These are phyloP conservation scores for Amanita fuliginea DNA, from an alignment of 768 basidiomycete genomes.

Conservation along the genomic window DNA sequence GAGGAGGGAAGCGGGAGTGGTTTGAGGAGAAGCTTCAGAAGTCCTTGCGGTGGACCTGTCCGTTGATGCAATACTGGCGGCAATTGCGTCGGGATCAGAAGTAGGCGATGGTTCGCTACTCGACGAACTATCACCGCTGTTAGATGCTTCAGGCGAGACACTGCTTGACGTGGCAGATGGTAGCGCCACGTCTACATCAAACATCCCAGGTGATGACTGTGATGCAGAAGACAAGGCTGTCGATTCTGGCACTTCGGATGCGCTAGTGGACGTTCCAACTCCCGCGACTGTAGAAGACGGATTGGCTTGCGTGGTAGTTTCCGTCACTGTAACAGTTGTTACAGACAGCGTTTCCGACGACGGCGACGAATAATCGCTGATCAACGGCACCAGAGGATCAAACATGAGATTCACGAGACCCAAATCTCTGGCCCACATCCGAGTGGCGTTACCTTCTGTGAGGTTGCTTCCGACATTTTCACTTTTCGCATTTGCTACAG, in stretches of 20 bases:
- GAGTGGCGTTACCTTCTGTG: not conserved
- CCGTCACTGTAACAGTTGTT: slow-evolving; percentile 4
- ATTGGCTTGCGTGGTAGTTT: not conserved
- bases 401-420: not conserved
- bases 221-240: not conserved
- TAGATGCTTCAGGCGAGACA: not conserved
- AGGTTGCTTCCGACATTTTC: not conserved
- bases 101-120: not conserved
- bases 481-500: not conserved
- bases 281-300: not conserved
- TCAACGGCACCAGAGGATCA: not conserved
- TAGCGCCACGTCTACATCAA: not conserved
- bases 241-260: not conserved
- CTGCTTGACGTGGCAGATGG: slow-evolving; percentile 1
- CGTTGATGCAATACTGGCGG: not conserved
- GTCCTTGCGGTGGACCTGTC: not conserved
- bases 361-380: not conserved
- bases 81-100: not conserved
- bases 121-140: not conserved
- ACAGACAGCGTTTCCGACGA: not conserved
- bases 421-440: not conserved
- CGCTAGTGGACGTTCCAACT: not conserved
- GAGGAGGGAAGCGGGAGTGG: slow-evolving; percentile 1
- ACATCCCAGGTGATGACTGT: not conserved
- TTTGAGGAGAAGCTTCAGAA: not conserved